These are phyloP conservation scores for Backusella psychrophila DNA, from an alignment of 192 early-diverging fungal species.

Conservation along the genomic window DNA sequence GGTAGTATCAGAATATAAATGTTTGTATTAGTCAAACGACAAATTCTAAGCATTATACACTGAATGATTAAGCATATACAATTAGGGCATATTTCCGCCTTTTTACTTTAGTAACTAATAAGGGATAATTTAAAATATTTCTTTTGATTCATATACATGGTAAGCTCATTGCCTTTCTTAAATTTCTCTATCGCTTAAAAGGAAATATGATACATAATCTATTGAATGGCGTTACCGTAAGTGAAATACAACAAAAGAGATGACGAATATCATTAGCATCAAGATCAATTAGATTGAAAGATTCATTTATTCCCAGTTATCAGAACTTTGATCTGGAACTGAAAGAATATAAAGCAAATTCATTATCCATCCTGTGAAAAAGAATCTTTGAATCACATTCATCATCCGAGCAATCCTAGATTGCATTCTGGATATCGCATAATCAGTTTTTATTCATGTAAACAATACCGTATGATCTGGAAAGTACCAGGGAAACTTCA, in stretches of 20 bases:
- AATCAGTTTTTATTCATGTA: slow-evolving; percentile 35
- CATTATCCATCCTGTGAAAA: not conserved
- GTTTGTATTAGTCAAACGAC: slow-evolving; percentile 31
- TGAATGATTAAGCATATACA: slow-evolving; percentile 34
- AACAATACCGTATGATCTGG: slow-evolving; percentile 42
- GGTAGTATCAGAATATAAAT: slow-evolving; percentile 34
- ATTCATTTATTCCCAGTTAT: not conserved
- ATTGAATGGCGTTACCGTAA: too few species aligned
- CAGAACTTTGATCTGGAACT: not conserved
- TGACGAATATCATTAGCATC: not conserved
- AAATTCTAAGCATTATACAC: slow-evolving; percentile 29
- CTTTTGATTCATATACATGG: not conserved
- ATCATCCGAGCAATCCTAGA: slow-evolving; percentile 18
- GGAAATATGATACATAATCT: not conserved
- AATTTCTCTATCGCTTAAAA: not conserved
- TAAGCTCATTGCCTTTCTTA: slow-evolving; percentile 27
- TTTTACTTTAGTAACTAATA: slow-evolving; percentile 8
- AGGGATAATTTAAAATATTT: not conserved
- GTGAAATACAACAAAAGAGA: not conserved
- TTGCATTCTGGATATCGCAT: slow-evolving; percentile 42
- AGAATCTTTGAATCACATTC: not conserved
- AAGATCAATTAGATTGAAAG: not conserved
- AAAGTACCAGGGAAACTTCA: slow-evolving; percentile 42
- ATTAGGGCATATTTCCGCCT: not conserved
- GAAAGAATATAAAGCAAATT: not conserved